Evolutionary conservation across 2,329 filamentous ascomycete species (phyloP).

Genomic region (Colletotrichum cordylinicola): DNA sequence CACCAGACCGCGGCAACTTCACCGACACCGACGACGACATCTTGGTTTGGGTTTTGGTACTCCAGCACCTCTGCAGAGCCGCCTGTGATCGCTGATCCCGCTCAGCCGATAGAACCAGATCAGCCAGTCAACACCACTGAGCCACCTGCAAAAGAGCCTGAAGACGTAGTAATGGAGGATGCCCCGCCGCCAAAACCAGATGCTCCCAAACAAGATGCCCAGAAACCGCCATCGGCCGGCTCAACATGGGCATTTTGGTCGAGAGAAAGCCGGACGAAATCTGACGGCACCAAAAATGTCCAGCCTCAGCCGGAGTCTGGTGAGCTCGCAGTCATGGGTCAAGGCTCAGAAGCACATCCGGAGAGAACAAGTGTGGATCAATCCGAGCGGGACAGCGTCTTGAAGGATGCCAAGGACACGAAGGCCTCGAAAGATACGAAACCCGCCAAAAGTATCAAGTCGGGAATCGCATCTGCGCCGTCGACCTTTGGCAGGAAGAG

Average conservation of each 20-base stretch:
- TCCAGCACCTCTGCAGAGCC: slow-evolving; percentile 22
- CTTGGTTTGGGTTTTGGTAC: slow-evolving; percentile 50
- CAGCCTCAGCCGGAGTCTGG: slow-evolving; percentile 44
- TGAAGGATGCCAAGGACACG: slow-evolving; percentile 33
- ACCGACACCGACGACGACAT: slow-evolving; percentile 31
- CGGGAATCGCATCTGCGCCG: slow-evolving; percentile 29
- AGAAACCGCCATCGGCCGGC: slow-evolving; percentile 51
- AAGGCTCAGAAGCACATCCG: slow-evolving; percentile 62
- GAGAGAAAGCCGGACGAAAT: slow-evolving; percentile 53
- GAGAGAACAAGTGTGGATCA: slow-evolving; percentile 48
- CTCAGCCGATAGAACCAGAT: slow-evolving; percentile 19
- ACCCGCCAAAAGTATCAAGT: slow-evolving; percentile 23
- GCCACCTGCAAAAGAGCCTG: slow-evolving; percentile 33
- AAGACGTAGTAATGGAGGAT: slow-evolving; percentile 51
- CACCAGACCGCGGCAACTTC: slow-evolving; percentile 23
- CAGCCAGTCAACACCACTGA: slow-evolving; percentile 5
- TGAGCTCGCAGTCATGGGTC: slow-evolving; percentile 62
- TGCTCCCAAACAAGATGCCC: slow-evolving; percentile 28
- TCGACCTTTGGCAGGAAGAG: slow-evolving; percentile 39
- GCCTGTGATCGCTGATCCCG: neutral
- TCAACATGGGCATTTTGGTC: slow-evolving; percentile 88
- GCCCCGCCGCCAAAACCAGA: slow-evolving; percentile 35
- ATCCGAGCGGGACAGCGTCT: slow-evolving; percentile 37
- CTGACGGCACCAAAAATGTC: slow-evolving; percentile 31
- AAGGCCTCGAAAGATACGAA: slow-evolving; percentile 24